Evolutionary conservation across 257 asterid genomes (phyloP), one percentile per base, ranked within the genome.

Genomic region (Leptodermis oblonga): DNA sequence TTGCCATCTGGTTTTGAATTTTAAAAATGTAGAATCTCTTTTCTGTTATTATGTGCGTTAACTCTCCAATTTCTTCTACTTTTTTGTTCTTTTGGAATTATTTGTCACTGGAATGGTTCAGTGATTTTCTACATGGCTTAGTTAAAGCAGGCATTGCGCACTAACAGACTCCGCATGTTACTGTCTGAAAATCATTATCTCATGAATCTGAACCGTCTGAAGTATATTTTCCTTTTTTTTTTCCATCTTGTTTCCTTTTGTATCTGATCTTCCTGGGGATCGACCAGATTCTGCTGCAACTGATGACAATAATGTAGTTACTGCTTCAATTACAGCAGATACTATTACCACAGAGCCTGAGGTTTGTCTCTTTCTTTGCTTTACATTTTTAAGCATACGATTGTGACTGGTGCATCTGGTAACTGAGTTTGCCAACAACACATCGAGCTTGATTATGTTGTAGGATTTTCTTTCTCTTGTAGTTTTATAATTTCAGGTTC

Each of bases 251-350:
- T n/a, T n/a, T n/a, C n/a, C n/a, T n/a, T n/a, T n/a, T n/a, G n/a
- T n/a, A n/a, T n/a, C n/a, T n/a, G n/a, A n/a, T n/a, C n/a, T n/a
- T 56, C 26, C 60, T 62, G 52, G 87, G 83, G 90, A 78, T 46
- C 77, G 46, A 71, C 66, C 82, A 73, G 72, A 43, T 65, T 72
- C 76, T 70, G 67, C 74, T 43, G 76, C 62, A 51, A 55, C 67
- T 54, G 79, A 80, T 73, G 81, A 77, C 62, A 80, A 59, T 64
- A 64, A 69, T 63, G 73, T 45, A 62, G 79, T 71, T 51, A 69
- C 67, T 70, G 73, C 79, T 62, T 70, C 86, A 64, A 72, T 65
- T 68, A 52, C 61, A 26, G 69, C 9, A 33, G 81, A 81, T 58
- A 65, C 48, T 36, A 61, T 42, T 70, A 79, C 81, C 65, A 78